Conservation (phyloP, 2,329 filamentous ascomycete genomes). For the Penicillium nordicum region DNA sequence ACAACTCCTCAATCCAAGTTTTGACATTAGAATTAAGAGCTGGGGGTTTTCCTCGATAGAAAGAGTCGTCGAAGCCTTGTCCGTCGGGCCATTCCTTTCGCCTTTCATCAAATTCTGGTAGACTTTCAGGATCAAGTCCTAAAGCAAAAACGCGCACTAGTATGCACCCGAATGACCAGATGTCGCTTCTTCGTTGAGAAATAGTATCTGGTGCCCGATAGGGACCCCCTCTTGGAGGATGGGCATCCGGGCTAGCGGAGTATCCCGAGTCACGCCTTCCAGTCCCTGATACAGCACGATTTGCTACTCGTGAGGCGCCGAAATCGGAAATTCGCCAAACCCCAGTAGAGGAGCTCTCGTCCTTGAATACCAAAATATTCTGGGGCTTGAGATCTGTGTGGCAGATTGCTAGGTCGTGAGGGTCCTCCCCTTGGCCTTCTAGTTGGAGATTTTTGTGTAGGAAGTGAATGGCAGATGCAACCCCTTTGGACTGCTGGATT, state of each 20-base stretch:
- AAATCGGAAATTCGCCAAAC: conserved; percentile 28
- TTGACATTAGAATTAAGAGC: background rate
- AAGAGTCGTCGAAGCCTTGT: background rate
- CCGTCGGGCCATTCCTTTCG: background rate
- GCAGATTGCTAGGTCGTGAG: background rate
- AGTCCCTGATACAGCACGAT: background rate
- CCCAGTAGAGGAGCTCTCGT: conserved; percentile 8
- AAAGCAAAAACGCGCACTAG: conserved; percentile 16
- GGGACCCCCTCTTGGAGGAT: background rate
- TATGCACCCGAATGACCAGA: conserved; percentile 26
- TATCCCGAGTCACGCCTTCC: background rate
- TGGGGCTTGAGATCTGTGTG: background rate
- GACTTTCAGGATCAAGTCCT: conserved; percentile 5
- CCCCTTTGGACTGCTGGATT: conserved; percentile 7
- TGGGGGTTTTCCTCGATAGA: background rate
- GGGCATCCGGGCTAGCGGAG: no score
- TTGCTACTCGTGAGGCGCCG: conserved; percentile 13
- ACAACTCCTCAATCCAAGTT: background rate
- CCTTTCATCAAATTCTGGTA: background rate
- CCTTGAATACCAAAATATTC: conserved; percentile 22
- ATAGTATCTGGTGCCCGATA: conserved; percentile 14
- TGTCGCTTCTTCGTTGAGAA: conserved; percentile 10
- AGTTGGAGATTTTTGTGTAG: conserved; percentile 11
- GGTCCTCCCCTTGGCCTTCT: background rate
- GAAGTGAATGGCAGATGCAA: conserved; percentile 15